Evolutionary conservation across 305 asterid species (phyloP).

Genomic region (Solanum hybrid): DNA sequence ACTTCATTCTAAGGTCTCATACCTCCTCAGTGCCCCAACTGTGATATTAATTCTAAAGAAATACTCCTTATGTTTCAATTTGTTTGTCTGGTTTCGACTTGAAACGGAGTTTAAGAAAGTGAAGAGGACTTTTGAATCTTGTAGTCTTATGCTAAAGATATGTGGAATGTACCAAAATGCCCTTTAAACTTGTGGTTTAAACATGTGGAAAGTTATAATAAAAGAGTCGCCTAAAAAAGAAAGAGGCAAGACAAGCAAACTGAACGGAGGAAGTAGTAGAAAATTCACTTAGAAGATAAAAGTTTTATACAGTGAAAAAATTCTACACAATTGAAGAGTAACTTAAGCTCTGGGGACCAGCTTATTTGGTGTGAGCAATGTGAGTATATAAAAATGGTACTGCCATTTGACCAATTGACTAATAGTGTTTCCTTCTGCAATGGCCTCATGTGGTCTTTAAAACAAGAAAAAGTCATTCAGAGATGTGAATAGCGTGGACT

Average conservation of each 20-base stretch:
- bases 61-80: not conserved
- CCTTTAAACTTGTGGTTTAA: not conserved
- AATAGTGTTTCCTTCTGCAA: not conserved
- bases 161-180: not conserved
- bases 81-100: not conserved
- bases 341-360: not conserved
- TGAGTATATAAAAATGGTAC: not conserved
- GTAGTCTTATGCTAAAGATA: not conserved
- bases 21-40: not conserved
- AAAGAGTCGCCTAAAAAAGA: not conserved
- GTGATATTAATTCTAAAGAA: not conserved
- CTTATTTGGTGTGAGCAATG: not conserved
- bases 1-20: not conserved
- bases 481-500: not conserved
- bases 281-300: not conserved
- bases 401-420: slow-evolving; percentile 1
- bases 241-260: not conserved
- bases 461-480: not conserved
- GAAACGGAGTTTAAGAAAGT: not conserved
- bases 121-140: not conserved
- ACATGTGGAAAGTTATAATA: not conserved
- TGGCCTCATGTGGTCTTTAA: not conserved
- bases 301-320: not conserved
- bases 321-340: not conserved
- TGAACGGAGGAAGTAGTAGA: not conserved